Evolutionary conservation across 176 grass and related monocot species (phyloP).

Genomic region (Eleusine indica): DNA sequence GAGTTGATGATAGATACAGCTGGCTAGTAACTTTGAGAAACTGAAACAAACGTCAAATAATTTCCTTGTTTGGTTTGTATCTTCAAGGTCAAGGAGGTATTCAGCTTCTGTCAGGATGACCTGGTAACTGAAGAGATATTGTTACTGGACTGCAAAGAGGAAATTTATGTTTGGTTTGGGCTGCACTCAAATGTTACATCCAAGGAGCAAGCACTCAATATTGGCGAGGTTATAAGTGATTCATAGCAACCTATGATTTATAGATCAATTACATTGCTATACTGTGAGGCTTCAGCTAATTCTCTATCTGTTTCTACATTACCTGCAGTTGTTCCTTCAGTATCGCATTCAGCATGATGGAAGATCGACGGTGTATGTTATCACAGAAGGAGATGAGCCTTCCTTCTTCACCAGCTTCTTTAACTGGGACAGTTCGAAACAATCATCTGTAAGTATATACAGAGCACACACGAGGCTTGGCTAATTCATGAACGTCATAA

Average conservation of each 20-base stretch:
- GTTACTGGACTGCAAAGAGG: slow-evolving; percentile 66
- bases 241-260: neutral
- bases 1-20: neutral
- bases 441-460: slow-evolving; percentile 38
- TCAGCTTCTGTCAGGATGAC: slow-evolving; percentile 91
- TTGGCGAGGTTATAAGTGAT: slow-evolving; percentile 61
- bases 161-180: slow-evolving; percentile 85
- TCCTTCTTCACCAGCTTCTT: slow-evolving; percentile 82
- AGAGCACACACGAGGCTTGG: neutral
- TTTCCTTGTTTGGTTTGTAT: slow-evolving; percentile 4
- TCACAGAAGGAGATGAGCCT: slow-evolving; percentile 85
- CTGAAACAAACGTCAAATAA: neutral
- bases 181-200: slow-evolving; percentile 53
- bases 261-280: neutral
- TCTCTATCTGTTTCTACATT: slow-evolving; percentile 21
- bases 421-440: slow-evolving; percentile 74
- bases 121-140: slow-evolving; percentile 78
- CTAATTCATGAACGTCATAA: neutral
- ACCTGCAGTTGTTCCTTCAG: slow-evolving; percentile 75
- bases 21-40: neutral
- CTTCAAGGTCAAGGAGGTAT: slow-evolving; percentile 82
- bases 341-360: slow-evolving; percentile 35
- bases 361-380: slow-evolving; percentile 54
- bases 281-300: neutral
- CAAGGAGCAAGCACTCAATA: slow-evolving; percentile 56